These are phyloP conservation scores for Polymyxa betae DNA, from an alignment of 208 protist genomes.

Conservation along the genomic window DNA sequence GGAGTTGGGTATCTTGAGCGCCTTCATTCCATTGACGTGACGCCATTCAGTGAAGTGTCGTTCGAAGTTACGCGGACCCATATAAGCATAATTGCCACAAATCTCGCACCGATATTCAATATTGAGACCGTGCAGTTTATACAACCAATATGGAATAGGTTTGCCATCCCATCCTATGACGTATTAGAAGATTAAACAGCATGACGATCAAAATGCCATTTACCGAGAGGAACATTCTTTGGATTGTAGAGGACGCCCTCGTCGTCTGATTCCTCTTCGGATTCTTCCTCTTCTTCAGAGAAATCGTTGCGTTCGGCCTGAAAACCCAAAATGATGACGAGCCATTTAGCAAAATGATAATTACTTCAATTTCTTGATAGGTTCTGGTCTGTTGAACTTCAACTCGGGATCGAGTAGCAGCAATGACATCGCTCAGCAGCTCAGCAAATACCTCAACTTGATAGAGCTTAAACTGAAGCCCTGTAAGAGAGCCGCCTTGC, in stretches of 20 bases:
- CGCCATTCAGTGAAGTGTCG: slow-evolving; percentile 83
- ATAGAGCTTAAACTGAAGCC: background rate
- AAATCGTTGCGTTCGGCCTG: slow-evolving; percentile 26
- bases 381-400: slow-evolving; percentile 50
- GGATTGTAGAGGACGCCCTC: slow-evolving; percentile 57
- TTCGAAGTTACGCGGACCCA: slow-evolving; percentile 82
- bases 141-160: slow-evolving; percentile 89
- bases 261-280: slow-evolving; percentile 33
- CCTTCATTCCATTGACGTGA: slow-evolving; percentile 82
- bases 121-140: slow-evolving; percentile 84
- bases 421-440: slow-evolving; percentile 46
- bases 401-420: background rate
- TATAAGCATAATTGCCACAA: slow-evolving; percentile 82
- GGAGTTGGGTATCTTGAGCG: slow-evolving; percentile 84
- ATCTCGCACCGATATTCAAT: slow-evolving; percentile 88
- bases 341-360: background rate
- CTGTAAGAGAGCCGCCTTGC: background rate
- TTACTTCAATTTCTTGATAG: slow-evolving; percentile 15
- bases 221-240: slow-evolving; percentile 45
- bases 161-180: slow-evolving; percentile 83
- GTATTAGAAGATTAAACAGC: background rate
- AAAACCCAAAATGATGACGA: background rate
- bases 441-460: slow-evolving; percentile 45
- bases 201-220: background rate
- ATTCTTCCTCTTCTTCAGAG: slow-evolving; percentile 21